Evolutionary conservation across 208 protist genomes (phyloP), one percentile per base, ranked within the genome.

Genomic region (Herpetomonas muscarum): DNA sequence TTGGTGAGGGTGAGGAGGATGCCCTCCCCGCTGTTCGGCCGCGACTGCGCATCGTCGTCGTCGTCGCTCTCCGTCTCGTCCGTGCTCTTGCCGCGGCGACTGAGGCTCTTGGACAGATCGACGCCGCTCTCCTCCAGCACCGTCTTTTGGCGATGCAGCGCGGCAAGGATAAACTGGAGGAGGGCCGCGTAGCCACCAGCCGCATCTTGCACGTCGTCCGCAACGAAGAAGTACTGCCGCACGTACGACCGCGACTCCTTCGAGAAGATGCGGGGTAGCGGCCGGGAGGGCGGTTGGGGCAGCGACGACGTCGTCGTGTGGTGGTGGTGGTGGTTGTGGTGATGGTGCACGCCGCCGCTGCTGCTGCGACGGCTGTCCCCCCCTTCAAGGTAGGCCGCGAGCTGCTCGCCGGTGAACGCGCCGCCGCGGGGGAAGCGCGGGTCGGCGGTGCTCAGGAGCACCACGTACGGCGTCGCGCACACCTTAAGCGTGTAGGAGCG

Each of bases 201-300:
- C 30, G 42, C 42, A 32, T 82, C 69, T 10, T 70, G 57, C 30
- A 50, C 53, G 52, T 66, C 50, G 28, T 74, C 67, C 0, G 63
- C 59, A 10, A 87, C 55, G 28, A 92, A 77, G 61, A 88, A 92
- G 59, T 80, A 88, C 42, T 62, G 71, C 49, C 76, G 42, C 10
- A 92, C 56, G n/a, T 73, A 77, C 7, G 26, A 34, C 34, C 66
- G 61, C 17, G 71, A 61, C 5, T 48, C 47, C 19, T 53, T 53
- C 31, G 66, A 51, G 3, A 88, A 62, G 34, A 88, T 64, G 4
- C 70, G 55, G 0, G 79, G 78, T 25, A 85, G 52, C 12, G 69
- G 57, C 6, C 34, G 44, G 2, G 15, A 12, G 42, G 17, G 42
- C 44, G 48, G 22, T 19, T 41, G 12, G 6, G 6, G 12, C 3